Evolutionary conservation across 208 protist genomes (phyloP).

Genomic region (Wallacemonas rigidus): DNA sequence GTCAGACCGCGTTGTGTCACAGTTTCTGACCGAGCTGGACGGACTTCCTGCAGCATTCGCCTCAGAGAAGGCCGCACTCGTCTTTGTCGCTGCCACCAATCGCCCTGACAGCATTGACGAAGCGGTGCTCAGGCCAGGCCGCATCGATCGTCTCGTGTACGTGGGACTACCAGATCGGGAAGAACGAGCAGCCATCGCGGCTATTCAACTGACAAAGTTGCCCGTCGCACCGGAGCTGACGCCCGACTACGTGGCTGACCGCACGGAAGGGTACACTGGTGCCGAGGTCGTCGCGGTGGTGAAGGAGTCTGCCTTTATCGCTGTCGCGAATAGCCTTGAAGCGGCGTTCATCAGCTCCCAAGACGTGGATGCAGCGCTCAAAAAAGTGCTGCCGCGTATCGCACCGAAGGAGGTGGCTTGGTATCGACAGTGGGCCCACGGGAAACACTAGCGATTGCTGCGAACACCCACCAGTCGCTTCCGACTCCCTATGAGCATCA

Average conservation of each 20-base stretch:
- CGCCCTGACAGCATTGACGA: constrained; percentile 88
- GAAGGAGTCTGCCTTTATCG: constrained; percentile 89
- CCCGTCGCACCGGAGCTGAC: constrained; percentile 60
- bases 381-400: constrained; percentile 59
- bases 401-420: constrained; percentile 50
- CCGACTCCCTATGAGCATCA: too few species aligned
- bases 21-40: constrained; percentile 94
- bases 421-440: constrained; percentile 58
- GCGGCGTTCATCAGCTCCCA: constrained; percentile 36
- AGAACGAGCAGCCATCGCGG: constrained; percentile 86
- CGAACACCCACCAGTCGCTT: not conserved
- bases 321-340: constrained; percentile 66
- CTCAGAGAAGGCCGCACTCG: constrained; percentile 82
- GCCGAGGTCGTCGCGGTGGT: constrained; percentile 93
- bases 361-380: constrained; percentile 66
- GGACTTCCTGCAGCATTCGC: constrained; percentile 61
- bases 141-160: constrained; percentile 93
- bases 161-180: constrained; percentile 81
- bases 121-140: constrained; percentile 91
- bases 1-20: constrained; percentile 98
- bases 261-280: constrained; percentile 89
- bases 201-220: constrained; percentile 76
- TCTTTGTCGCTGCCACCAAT: constrained; percentile 95
- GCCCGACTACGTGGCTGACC: constrained; percentile 42
- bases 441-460: not conserved